phyloP scores from a whole-genome alignment of 306 rosid genomes.

The Purshia tridentata region DNA sequence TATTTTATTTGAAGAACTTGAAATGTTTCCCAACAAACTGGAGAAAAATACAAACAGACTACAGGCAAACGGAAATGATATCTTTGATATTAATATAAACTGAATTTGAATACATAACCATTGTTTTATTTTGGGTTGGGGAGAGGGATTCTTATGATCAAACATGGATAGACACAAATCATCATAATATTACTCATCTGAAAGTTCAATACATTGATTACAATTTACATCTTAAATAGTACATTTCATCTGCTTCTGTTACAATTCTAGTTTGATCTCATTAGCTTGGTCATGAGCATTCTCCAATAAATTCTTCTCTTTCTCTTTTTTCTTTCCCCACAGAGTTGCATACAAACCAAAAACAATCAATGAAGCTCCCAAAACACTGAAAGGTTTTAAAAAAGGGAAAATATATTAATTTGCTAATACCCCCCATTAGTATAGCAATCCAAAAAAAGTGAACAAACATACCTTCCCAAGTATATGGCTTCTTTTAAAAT shows the following conservation, averaged over 20 bases:
- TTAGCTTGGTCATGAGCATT: not conserved
- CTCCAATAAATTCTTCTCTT: not conserved
- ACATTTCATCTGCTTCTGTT: not conserved
- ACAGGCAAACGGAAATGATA: no score
- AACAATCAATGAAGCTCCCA: slow-evolving; percentile 23
- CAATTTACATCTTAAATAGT: not conserved
- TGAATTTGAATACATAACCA: no score
- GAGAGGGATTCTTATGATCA: no score
- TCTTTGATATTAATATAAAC: no score
- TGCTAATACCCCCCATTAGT: not conserved
- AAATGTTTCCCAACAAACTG: no score
- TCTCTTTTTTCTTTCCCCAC: slow-evolving; percentile 28
- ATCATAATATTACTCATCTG: no score
- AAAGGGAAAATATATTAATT: no score
- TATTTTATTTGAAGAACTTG: no score
- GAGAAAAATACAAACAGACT: no score
- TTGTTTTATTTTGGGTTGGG: no score
- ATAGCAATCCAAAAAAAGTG: not conserved
- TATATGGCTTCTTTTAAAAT: slow-evolving; percentile 26
- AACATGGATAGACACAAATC: no score
- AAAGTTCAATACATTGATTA: no score
- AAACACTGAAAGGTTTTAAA: not conserved
- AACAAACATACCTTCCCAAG: slow-evolving; percentile 23
- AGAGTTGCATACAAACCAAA: slow-evolving; percentile 28
- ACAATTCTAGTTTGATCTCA: not conserved